These are phyloP conservation scores for Populus tomentosa DNA, from an alignment of 441 rosid genomes.

Conservation along the genomic window DNA sequence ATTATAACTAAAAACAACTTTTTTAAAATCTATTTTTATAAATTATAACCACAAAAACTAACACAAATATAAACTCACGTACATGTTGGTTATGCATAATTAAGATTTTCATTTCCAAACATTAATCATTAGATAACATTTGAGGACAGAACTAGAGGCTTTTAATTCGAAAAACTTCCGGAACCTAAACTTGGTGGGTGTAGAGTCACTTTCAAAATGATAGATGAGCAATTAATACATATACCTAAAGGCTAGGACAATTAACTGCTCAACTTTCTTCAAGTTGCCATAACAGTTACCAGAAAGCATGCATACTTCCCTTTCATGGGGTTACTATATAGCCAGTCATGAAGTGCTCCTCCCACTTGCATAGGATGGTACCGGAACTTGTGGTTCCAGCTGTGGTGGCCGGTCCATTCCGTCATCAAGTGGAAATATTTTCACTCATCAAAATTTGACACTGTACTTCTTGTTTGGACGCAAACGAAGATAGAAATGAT, in stretches of 20 bases:
- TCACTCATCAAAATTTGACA: neutral
- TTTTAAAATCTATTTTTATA: no score
- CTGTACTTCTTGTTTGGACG: neutral
- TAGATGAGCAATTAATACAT: neutral
- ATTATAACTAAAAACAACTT: no score
- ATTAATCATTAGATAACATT: neutral
- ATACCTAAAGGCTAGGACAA: neutral
- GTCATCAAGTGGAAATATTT: slow-evolving; percentile 9
- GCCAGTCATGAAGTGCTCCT: neutral
- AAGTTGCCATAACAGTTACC: slow-evolving; percentile 10
- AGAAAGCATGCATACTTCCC: neutral
- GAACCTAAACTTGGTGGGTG: neutral
- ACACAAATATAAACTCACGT: no score
- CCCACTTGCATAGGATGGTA: neutral
- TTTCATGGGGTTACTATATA: neutral
- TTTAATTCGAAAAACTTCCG: neutral
- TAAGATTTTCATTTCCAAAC: neutral
- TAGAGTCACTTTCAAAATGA: neutral
- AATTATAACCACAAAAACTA: no score
- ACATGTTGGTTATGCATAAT: neutral
- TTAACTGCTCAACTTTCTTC: neutral
- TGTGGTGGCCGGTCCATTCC: slow-evolving; percentile 7
- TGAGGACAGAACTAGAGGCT: neutral
- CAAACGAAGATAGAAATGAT: neutral
- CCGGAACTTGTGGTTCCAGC: slow-evolving; percentile 8